Evolutionary conservation across 2,329 filamentous ascomycete genomes (phyloP).

Genomic region (Exophiala dermatitidis): DNA sequence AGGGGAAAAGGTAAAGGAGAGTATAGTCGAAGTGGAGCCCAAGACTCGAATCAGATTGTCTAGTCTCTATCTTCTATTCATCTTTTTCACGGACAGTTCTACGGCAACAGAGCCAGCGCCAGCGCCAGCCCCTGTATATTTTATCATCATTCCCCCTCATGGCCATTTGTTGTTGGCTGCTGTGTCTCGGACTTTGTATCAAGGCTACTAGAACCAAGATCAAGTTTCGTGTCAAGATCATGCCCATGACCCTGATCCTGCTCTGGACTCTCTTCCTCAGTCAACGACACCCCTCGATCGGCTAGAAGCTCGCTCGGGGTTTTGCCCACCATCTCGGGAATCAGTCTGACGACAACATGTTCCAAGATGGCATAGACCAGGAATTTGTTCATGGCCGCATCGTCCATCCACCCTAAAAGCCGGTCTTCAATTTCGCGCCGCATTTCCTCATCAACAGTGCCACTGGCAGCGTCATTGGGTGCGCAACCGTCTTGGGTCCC

Average conservation of each 20-base stretch:
- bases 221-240: too few relatives aligned
- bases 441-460: conserved; percentile 39
- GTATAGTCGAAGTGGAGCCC: too few relatives aligned
- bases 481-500: neutral
- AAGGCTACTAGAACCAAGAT: too few relatives aligned
- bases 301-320: conserved; percentile 65
- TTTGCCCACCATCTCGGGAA: conserved; percentile 74
- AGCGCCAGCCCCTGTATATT: too few relatives aligned
- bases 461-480: neutral
- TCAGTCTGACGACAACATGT: conserved; percentile 67
- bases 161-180: too few relatives aligned
- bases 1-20: too few relatives aligned
- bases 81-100: too few relatives aligned
- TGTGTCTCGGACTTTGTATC: too few relatives aligned
- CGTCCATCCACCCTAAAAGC: conserved; percentile 66
- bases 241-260: neutral
- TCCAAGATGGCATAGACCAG: conserved; percentile 77
- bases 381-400: conserved; percentile 89
- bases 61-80: too few relatives aligned
- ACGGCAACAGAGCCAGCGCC: too few relatives aligned
- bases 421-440: conserved; percentile 54
- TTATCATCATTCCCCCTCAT: too few relatives aligned
- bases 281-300: conserved; percentile 52
- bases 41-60: too few relatives aligned
- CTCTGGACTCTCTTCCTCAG: neutral